Evolutionary conservation across 768 basidiomycete genomes (phyloP), one percentile per base, ranked within the genome.

Genomic region (Kwoniella heveanensis): DNA sequence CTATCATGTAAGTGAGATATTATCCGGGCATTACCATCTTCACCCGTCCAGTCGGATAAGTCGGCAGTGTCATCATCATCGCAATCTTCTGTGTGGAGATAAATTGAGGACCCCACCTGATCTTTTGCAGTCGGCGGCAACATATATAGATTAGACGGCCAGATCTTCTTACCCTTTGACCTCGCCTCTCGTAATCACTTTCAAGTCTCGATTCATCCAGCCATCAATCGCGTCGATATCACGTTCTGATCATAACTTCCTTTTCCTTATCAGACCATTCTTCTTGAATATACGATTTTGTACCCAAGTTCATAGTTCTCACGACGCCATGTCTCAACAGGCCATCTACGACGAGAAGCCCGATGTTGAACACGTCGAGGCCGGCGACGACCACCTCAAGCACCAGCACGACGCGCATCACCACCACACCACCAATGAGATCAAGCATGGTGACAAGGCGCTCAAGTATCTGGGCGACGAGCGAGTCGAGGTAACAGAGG

Each of bases 401-500:
- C 15, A 19, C 10, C 49, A 51, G 32, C n/a, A n/a, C 15, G 63
- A 58, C 24, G 25, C 52, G 21, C 44, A 60, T n/a, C 51, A 57
- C 22, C 61, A 61, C 22, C 64, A 56, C 44, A 44, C 70, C 2
- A 19, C 30, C 10, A 44, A 60, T 13, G 62, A 70, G 54, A 48
- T 68, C 36, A 66, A 67, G 55, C 74, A 76, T 62, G 72, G 67
- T 49, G 74, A 70, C 49, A 53, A 52, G 24, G 74, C 68, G 17
- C 57, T 68, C 21, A 54, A 68, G 49, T 49, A 70, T 22, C 46
- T 73, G 21, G 72, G 69, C 25, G 75, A 77, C 39, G 69, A 74
- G 60, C 60, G 71, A 15, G 47, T 77, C 37, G 64, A 70, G 37
- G 50, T 77, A 0, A 75, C 76, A 15, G 72, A 73, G 30, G 76